Conservation (phyloP, 345 rosid species). For the Tarenaya hassleriana region DNA sequence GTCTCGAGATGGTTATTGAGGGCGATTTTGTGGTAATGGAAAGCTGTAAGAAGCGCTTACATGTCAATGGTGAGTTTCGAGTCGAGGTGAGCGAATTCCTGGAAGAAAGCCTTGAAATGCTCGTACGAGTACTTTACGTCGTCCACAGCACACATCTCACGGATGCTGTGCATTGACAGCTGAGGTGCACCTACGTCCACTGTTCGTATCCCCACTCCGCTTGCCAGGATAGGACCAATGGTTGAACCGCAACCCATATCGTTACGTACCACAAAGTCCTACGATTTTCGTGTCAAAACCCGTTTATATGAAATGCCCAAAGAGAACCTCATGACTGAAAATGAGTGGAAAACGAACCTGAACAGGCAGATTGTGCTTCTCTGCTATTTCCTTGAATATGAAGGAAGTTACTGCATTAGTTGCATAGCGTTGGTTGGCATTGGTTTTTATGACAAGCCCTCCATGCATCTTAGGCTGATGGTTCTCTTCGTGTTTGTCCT, state of each 20-base stretch:
- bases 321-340: not conserved
- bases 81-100: conserved; percentile 60
- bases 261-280: conserved; percentile 97
- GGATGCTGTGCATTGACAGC: conserved; percentile 92
- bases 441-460: conserved; percentile 98
- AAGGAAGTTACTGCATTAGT: conserved; percentile 86
- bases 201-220: conserved; percentile 88
- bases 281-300: conserved; percentile 7
- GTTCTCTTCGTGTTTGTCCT: conserved; percentile 97
- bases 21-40: no score
- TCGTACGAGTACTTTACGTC: conserved; percentile 72
- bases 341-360: conserved; percentile 42
- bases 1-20: no score
- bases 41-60: conserved; percentile 18
- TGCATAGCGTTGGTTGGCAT: conserved; percentile 95
- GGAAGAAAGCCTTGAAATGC: conserved; percentile 89
- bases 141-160: conserved; percentile 93
- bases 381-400: conserved; percentile 77
- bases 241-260: conserved; percentile 96
- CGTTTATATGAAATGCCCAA: not conserved
- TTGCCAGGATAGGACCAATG: conserved; percentile 92
- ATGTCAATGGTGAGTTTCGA: conserved; percentile 54
- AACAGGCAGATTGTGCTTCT: conserved; percentile 59
- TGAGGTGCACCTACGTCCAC: conserved; percentile 98
- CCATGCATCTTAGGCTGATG: conserved; percentile 96